A percentile compares a stretch with the other conserved stretches of the same genome.
Conservation (phyloP, 768 basidiomycete genomes). For the Mycena vitilis region DNA sequence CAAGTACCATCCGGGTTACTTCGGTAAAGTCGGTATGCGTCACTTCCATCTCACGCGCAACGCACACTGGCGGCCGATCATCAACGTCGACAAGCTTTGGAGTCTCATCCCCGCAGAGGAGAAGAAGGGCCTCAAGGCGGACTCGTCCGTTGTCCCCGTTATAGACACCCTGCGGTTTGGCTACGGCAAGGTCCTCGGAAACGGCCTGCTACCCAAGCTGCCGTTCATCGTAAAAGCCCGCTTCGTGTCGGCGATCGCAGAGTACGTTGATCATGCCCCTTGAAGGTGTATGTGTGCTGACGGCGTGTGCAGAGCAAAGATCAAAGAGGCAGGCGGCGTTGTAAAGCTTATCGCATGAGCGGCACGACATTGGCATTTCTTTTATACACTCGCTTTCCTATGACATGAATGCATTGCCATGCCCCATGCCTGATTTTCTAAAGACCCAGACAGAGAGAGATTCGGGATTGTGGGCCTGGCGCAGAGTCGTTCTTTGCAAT, state of each 20-base stretch:
- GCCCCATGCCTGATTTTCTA: constrained; percentile 1
- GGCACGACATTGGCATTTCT: constrained; percentile 15
- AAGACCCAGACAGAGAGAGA: too few relatives aligned
- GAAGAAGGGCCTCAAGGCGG: constrained; percentile 79
- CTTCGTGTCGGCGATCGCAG: constrained; percentile 89
- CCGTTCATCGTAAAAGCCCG: constrained; percentile 99
- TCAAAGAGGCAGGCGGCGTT: constrained; percentile 95
- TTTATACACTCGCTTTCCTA: constrained; percentile 43
- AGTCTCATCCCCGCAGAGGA: constrained; percentile 87
- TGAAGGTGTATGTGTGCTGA: background rate
- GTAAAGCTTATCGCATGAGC: constrained; percentile 90
- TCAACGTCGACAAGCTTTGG: constrained; percentile 99
- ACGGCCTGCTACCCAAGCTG: constrained; percentile 89
- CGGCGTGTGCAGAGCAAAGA: constrained; percentile 65
- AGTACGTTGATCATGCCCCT: constrained; percentile 55
- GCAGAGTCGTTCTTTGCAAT: too few relatives aligned
- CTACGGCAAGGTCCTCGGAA: constrained; percentile 95
- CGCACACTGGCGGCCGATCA: constrained; percentile 90
- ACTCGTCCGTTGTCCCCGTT: constrained; percentile 91
- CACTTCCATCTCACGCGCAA: constrained; percentile 97
- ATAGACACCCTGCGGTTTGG: constrained; percentile 88
- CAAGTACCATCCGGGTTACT: constrained; percentile 99
- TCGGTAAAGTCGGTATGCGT: constrained; percentile 99
- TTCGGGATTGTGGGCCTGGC: too few relatives aligned
- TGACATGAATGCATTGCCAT: constrained; percentile 33